These are phyloP conservation scores for Wallacemonas rigidus DNA, from an alignment of 208 protist genomes.

Conservation along the genomic window DNA sequence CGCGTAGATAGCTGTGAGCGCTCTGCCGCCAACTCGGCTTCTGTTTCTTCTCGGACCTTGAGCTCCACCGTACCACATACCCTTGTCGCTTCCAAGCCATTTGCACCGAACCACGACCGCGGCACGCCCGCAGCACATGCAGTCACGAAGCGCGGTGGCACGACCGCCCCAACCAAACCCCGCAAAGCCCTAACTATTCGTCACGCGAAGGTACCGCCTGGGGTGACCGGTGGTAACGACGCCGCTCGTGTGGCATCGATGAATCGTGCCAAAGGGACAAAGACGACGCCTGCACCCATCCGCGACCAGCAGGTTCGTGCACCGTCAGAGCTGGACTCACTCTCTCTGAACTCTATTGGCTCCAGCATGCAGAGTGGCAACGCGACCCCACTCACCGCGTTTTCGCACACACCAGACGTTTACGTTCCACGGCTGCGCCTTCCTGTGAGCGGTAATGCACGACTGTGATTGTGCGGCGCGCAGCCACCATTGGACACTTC, in stretches of 20 bases:
- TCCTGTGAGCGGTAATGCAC: neutral
- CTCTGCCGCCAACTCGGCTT: neutral
- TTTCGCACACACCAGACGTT: neutral
- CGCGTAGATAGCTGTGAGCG: too few relatives aligned
- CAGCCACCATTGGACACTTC: neutral
- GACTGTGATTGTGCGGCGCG: too few relatives aligned
- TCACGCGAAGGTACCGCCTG: neutral
- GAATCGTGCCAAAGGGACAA: too few relatives aligned
- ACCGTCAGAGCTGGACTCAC: neutral
- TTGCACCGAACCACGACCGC: too few relatives aligned
- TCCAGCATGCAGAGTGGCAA: neutral
- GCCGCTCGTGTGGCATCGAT: too few relatives aligned
- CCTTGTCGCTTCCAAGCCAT: neutral
- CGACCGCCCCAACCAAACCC: too few relatives aligned
- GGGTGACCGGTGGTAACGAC: neutral
- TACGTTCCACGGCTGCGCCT: constrained; percentile 7
- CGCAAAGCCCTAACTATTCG: neutral
- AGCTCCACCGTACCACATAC: neutral
- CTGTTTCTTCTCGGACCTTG: neutral
- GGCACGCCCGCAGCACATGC: too few relatives aligned
- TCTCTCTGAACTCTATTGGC: constrained; percentile 4
- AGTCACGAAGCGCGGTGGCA: too few relatives aligned
- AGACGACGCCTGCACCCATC: too few relatives aligned
- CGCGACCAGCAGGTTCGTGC: too few relatives aligned
- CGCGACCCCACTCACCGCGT: neutral